These are phyloP conservation scores for Baorangia bicolor DNA, from an alignment of 768 basidiomycete genomes.

Conservation along the genomic window DNA sequence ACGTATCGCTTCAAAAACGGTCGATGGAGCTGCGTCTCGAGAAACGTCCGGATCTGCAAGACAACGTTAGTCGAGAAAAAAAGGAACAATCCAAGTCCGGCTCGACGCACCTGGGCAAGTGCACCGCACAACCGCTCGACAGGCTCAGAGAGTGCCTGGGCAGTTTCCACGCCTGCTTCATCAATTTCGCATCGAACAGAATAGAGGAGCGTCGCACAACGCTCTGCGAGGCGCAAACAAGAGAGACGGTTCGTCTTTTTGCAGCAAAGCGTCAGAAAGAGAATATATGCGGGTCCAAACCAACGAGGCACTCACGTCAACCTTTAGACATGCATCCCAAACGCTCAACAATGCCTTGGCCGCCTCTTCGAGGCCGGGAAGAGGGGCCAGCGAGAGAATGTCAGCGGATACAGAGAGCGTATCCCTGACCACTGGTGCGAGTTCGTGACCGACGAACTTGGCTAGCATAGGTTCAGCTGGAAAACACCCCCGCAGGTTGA, in stretches of 20 bases:
- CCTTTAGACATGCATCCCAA: slow-evolving; percentile 61
- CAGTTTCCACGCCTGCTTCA: slow-evolving; percentile 54
- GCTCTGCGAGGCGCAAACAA: slow-evolving; percentile 69
- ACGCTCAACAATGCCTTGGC: slow-evolving; percentile 54
- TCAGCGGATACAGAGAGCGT: slow-evolving; percentile 36
- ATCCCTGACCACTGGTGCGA: slow-evolving; percentile 37
- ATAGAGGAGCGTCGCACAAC: slow-evolving; percentile 68
- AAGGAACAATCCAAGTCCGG: no score
- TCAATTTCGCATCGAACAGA: slow-evolving; percentile 60
- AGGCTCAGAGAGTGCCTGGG: slow-evolving; percentile 49
- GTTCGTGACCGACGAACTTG: slow-evolving; percentile 34
- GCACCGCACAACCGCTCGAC: slow-evolving; percentile 33
- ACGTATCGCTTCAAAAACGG: slow-evolving; percentile 81
- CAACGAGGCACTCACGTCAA: slow-evolving; percentile 49
- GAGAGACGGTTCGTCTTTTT: slow-evolving; percentile 63
- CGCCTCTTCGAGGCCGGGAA: slow-evolving; percentile 53
- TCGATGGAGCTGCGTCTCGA: slow-evolving; percentile 58
- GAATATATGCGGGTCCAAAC: neutral
- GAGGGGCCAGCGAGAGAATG: slow-evolving; percentile 47
- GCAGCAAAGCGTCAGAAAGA: neutral
- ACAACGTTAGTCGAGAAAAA: neutral
- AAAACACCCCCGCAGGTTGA: neutral
- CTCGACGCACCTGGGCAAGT: slow-evolving; percentile 45
- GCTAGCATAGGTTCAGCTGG: slow-evolving; percentile 16
- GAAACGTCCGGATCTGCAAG: slow-evolving; percentile 47